phyloP scores from a whole-genome alignment of 169 alveolate genomes.

The Cryptosporidium parvum region DNA sequence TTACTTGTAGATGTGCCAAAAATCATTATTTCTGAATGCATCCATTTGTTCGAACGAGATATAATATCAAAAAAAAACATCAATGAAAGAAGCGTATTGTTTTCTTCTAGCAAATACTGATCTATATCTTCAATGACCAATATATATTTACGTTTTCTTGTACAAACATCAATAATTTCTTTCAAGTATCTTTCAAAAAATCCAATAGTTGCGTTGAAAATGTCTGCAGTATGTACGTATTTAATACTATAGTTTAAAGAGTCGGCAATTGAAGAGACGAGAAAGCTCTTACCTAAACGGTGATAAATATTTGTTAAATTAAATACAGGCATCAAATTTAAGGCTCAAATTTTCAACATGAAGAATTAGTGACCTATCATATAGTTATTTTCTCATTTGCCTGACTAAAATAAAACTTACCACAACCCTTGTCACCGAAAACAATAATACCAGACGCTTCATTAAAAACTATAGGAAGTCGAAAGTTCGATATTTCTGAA shows the following conservation, averaged over 20 bases:
- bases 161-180: not conserved
- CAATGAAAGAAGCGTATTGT: not conserved
- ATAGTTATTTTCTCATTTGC: conserved; percentile 36
- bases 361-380: conserved; percentile 60
- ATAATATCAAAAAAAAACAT: conserved; percentile 39
- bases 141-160: not conserved
- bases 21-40: conserved; percentile 12
- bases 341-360: conserved; percentile 70
- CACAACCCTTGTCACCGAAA: conserved; percentile 58
- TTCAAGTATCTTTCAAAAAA: not conserved
- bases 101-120: conserved; percentile 5
- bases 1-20: conserved; percentile 21
- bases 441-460: conserved; percentile 7
- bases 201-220: conserved; percentile 50
- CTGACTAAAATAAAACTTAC: conserved; percentile 29
- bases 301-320: not conserved
- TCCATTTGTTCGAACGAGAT: conserved; percentile 67
- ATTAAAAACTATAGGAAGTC: not conserved
- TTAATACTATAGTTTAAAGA: conserved; percentile 4
- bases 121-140: conserved; percentile 46
- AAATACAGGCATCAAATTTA: conserved; percentile 44
- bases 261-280: conserved; percentile 2
- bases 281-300: conserved; percentile 50
- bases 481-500: not conserved
- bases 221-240: conserved; percentile 23